These are phyloP conservation scores for Zalaria obscura DNA, from an alignment of 2,329 filamentous ascomycete species.

Conservation along the genomic window DNA sequence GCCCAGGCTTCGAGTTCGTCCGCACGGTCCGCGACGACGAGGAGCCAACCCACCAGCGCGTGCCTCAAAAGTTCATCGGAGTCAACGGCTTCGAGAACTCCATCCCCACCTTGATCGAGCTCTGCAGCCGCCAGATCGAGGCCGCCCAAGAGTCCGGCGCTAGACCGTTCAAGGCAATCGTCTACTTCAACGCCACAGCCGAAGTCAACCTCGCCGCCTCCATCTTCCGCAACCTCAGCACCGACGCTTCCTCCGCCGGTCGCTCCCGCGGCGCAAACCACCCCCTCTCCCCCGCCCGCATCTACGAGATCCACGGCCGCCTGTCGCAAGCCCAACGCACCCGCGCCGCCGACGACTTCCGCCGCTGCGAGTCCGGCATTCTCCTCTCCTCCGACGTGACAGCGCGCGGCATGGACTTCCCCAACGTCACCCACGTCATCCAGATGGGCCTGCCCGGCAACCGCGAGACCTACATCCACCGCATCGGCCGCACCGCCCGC, in stretches of 20 bases:
- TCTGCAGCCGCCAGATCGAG: slow-evolving; percentile 48
- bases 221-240: slow-evolving; percentile 21
- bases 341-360: slow-evolving; percentile 57
- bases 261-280: slow-evolving; percentile 9
- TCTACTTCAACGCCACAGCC: slow-evolving; percentile 74
- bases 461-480: slow-evolving; percentile 36
- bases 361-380: slow-evolving; percentile 41
- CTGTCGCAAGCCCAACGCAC: slow-evolving; percentile 60
- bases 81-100: slow-evolving; percentile 60
- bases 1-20: slow-evolving; percentile 73
- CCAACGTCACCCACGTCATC: slow-evolving; percentile 37
- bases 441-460: slow-evolving; percentile 32
- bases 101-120: slow-evolving; percentile 63
- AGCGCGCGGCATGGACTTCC: slow-evolving; percentile 39
- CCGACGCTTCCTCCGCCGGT: slow-evolving; percentile 13
- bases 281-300: slow-evolving; percentile 20
- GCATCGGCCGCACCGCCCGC: slow-evolving; percentile 41
- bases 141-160: slow-evolving; percentile 20
- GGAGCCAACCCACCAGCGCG: slow-evolving; percentile 65
- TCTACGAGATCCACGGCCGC: slow-evolving; percentile 62
- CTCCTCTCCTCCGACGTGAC: slow-evolving; percentile 37
- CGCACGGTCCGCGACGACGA: slow-evolving; percentile 79
- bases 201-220: slow-evolving; percentile 52
- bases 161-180: slow-evolving; percentile 82
- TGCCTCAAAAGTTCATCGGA: slow-evolving; percentile 65